A percentile compares a stretch with the other conserved stretches of the same genome.
These are phyloP conservation scores for Rhodotorula taiwanensis DNA, from an alignment of 768 basidiomycete genomes.

Conservation along the genomic window DNA sequence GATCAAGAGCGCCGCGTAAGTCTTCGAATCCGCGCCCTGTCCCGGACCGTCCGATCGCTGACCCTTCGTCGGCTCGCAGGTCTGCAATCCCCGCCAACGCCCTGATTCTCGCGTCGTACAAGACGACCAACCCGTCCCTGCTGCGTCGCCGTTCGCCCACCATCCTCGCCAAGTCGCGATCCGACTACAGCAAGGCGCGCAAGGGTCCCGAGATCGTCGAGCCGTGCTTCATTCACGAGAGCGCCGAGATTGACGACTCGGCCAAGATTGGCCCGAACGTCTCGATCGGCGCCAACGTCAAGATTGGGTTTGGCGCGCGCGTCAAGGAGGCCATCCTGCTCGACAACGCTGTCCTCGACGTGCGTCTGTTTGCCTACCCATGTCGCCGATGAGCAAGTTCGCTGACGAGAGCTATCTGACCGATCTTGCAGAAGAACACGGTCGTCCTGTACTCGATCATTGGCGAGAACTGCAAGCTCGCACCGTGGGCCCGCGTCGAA, in stretches of 20 bases:
- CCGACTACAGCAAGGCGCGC: conserved; percentile 24
- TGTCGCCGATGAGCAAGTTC: too few species aligned
- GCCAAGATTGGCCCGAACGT: conserved; percentile 51
- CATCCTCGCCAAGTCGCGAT: conserved; percentile 38
- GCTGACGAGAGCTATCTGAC: not conserved
- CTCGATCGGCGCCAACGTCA: conserved; percentile 44
- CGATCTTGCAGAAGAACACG: conserved; percentile 42
- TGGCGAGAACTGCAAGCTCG: conserved; percentile 47
- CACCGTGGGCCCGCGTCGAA: conserved; percentile 49
- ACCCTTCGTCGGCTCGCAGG: conserved; percentile 20
- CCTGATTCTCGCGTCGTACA: conserved; percentile 47
- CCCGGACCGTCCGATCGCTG: not conserved
- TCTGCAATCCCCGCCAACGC: conserved; percentile 49
- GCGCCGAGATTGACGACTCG: conserved; percentile 45
- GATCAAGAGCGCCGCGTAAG: conserved; percentile 49
- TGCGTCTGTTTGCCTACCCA: conserved; percentile 15
- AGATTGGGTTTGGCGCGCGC: conserved; percentile 45
- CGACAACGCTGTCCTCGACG: conserved; percentile 46
- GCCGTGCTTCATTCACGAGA: conserved; percentile 48
- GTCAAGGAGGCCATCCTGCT: conserved; percentile 48
- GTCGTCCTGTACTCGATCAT: conserved; percentile 48
- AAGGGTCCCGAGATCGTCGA: conserved; percentile 43
- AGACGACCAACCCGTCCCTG: conserved; percentile 45
- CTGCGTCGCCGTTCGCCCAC: conserved; percentile 43
- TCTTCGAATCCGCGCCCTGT: not conserved